Evolutionary conservation across 768 basidiomycete species (phyloP).

Genomic region (Melanogaster broomeanus): DNA sequence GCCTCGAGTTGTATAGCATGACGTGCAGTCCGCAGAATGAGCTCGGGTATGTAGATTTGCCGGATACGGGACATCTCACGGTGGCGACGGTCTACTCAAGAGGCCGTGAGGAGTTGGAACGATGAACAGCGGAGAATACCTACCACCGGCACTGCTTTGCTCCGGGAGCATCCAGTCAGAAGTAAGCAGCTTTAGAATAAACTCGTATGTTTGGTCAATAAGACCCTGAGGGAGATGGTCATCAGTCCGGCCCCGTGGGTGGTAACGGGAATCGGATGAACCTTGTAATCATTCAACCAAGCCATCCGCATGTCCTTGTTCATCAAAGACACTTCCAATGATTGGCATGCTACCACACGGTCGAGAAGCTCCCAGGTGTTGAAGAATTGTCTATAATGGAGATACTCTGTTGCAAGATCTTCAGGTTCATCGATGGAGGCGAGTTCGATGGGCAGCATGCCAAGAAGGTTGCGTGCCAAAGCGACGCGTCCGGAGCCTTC

Average conservation of each 20-base stretch:
- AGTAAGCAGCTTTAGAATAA: slow-evolving; percentile 69
- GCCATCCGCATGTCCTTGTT: slow-evolving; percentile 55
- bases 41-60: slow-evolving; percentile 86
- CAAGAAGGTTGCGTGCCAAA: slow-evolving; percentile 60
- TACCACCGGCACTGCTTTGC: slow-evolving; percentile 43
- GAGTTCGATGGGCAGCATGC: slow-evolving; percentile 64
- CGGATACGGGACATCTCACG: slow-evolving; percentile 79
- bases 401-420: slow-evolving; percentile 69
- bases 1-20: slow-evolving; percentile 63
- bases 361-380: slow-evolving; percentile 68
- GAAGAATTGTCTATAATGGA: slow-evolving; percentile 83
- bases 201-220: slow-evolving; percentile 64
- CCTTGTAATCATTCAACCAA: slow-evolving; percentile 71
- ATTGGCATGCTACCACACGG: slow-evolving; percentile 59
- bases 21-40: slow-evolving; percentile 85
- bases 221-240: slow-evolving; percentile 41
- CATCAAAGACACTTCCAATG: slow-evolving; percentile 56
- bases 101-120: slow-evolving; percentile 1
- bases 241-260: not conserved
- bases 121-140: not conserved
- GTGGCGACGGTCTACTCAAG: slow-evolving; percentile 52
- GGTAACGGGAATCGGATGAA: slow-evolving; percentile 17
- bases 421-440: slow-evolving; percentile 65
- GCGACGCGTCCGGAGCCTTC: slow-evolving; percentile 74
- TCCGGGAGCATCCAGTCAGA: slow-evolving; percentile 76